Percentiles rank a stretch among this genome's conserved stretches.
phyloP scores from a whole-genome alignment of 2,329 filamentous ascomycete genomes.

The Lasiodiplodia theobromae region DNA sequence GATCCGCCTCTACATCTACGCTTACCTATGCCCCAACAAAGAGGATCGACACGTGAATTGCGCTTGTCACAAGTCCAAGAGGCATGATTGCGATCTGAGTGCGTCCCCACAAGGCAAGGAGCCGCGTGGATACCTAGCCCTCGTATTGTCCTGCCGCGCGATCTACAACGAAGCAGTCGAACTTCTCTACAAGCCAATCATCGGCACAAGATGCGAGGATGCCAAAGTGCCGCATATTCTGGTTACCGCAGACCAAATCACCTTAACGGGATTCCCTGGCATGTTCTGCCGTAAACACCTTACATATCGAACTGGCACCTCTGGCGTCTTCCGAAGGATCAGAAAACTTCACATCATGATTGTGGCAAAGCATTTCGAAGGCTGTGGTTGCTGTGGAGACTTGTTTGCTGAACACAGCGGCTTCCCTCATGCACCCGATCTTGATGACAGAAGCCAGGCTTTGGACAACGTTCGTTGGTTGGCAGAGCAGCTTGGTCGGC shows the following conservation, averaged over 20 bases:
- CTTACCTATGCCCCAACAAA: neutral
- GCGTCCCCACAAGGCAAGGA: neutral
- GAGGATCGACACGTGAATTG: too few relatives aligned
- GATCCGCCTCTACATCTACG: constrained; percentile 8
- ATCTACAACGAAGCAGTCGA: constrained; percentile 11
- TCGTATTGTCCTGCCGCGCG: neutral
- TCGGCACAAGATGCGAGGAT: neutral
- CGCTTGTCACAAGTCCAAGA: neutral
- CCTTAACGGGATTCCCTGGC: neutral
- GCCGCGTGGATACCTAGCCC: neutral
- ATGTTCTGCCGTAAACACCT: constrained; percentile 8
- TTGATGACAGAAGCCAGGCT: neutral
- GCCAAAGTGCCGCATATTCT: neutral
- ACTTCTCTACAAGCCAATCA: neutral
- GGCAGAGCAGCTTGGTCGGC: neutral
- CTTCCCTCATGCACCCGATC: neutral
- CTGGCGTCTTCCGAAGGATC: neutral
- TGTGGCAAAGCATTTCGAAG: too few relatives aligned
- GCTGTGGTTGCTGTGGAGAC: neutral
- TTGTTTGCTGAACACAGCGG: too few relatives aligned
- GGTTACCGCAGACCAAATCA: neutral
- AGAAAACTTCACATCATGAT: neutral
- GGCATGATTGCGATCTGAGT: neutral
- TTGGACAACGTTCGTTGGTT: constrained; percentile 4
- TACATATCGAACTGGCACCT: neutral